Percentiles rank a stretch among this genome's conserved stretches.
Conservation (phyloP, 257 asterid genomes). For the Solanum medicagineum region DNA sequence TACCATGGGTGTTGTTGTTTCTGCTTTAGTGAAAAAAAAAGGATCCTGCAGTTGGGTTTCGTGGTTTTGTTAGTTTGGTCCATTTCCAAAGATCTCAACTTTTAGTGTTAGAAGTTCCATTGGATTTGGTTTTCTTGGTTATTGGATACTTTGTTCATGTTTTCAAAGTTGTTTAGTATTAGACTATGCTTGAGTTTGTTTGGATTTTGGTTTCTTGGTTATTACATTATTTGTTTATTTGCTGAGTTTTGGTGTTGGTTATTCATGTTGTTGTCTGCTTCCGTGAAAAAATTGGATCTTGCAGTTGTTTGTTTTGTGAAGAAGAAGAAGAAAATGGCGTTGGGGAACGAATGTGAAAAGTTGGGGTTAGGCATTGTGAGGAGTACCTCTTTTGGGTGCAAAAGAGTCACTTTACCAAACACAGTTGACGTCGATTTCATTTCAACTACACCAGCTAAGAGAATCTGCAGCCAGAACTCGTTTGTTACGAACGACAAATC, state of each 20-base stretch:
- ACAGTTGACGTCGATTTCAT: background rate
- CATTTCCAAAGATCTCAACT: background rate
- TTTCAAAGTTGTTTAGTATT: too few relatives aligned
- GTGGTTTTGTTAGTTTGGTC: background rate
- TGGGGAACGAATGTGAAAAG: conserved; percentile 6
- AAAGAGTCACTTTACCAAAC: conserved; percentile 30
- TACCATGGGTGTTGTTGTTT: background rate
- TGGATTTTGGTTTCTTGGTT: background rate
- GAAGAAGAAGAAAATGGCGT: conserved; percentile 3
- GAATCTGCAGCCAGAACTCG: conserved; percentile 16
- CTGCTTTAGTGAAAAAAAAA: background rate
- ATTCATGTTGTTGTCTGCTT: background rate
- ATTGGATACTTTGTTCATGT: background rate
- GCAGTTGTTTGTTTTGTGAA: background rate
- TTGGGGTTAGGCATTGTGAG: conserved; percentile 31
- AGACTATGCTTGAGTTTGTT: background rate
- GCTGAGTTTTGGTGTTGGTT: background rate
- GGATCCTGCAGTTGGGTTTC: background rate
- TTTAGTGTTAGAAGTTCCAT: background rate
- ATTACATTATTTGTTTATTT: background rate
- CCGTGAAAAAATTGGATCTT: background rate
- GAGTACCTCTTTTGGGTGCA: conserved; percentile 47
- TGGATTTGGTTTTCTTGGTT: too few relatives aligned
- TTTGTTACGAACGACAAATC: conserved; percentile 4
- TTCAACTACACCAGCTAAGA: conserved; percentile 13